Base-by-base conservation (phyloP, 495 filamentous ascomycete species). In the Neurospora sp. region DNA sequence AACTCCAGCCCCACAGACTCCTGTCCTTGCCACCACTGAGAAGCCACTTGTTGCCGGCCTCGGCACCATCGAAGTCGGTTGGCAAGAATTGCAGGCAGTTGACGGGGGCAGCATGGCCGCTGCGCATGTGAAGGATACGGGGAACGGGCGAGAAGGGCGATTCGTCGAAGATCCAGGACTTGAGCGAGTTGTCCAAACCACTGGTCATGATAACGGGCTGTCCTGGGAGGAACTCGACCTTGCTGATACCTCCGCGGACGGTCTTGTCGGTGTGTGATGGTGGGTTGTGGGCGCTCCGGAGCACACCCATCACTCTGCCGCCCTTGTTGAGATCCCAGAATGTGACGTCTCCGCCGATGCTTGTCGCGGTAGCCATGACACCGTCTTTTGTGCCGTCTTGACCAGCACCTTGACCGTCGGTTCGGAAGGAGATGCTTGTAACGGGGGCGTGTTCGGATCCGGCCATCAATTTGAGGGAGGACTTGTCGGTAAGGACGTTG, bases 311-410 rank as follows among this genome's bases (percentile, higher is more conserved):
- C 70, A 96, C 87, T 71, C 92, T 88, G 5, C 94, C 93, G 3
- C 93, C 94, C 22, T 91, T 85, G 75, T 97, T 96, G 69, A 99
- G 85, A 80, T 98, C 95, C 96, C 96, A 99, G 73, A 99, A 88
- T 1, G 93, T 97, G 53, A 98, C 88, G 82, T 98, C 94, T 16
- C 95, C 94, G 75, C 86, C 92, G 7, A 85, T 83, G 39, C 82
- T 79, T 12, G 89, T 90, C 14, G 90, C 90, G 6, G 92, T 97
- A 61, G 91, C 95, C 94, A 96, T 96, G 61, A 92, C 91, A 65
- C 94, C 93, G 14, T 92, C 84, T 73, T 87, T 88, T 69, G 87
- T 88, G 4, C 94, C 94, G 80, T 97, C 94, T 68, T 92, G 89
- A 1, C 96, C 95, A 8, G 95, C 95, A 27, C 97, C 96, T 39